Base-by-base conservation (phyloP, 345 rosid species). In the Passiflora organensis region DNA sequence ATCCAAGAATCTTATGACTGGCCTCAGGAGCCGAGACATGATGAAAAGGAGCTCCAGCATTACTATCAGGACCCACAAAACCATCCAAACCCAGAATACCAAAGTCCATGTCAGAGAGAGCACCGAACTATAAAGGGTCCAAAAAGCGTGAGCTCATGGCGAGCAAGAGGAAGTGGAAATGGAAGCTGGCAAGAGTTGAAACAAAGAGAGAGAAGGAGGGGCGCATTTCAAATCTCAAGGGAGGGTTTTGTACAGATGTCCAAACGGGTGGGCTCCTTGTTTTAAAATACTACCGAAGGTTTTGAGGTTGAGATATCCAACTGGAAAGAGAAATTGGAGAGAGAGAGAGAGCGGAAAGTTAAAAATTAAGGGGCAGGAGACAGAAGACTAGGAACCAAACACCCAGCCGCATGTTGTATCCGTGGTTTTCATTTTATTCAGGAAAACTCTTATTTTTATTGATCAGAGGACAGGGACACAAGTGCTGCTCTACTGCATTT, bases 41-140 rank as follows among this genome's bases (percentile, higher is more conserved):
- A 59, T 28, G 34, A 3, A 65, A 64, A 37, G 47, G 23, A 48
- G 72, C 69, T 49, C 72, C 84, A 59, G 12, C 19, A 17, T 50
- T 69, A 55, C 51, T 73, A 55, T 64, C 78, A 44, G 56, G 53
- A 62, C 72, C 70, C 60, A 74, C 39, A 34, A 75, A 34, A 48
- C 78, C 78, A 59, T 76, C 87, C 59, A 65, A 72, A 64, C 71
- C 55, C 67, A 74, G 75, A 66, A 58, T 67, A 55, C 75, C 84
- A 59, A 72, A 74, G 69, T 81, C 87, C 90, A 82, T 67, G 32
- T 39, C 53, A 58, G 42, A 20, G 37, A 44, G 49, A 62, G 9
- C 12, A 28, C 1, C 20, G 54, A 45, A 18, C 67, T 80, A 70
- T 67, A 55, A 43, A 80, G 55, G 43, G 67, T 58, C 58, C 55